Base-by-base conservation (phyloP, 2,329 filamentous ascomycete genomes). In the Colletotrichum shisoi region DNA sequence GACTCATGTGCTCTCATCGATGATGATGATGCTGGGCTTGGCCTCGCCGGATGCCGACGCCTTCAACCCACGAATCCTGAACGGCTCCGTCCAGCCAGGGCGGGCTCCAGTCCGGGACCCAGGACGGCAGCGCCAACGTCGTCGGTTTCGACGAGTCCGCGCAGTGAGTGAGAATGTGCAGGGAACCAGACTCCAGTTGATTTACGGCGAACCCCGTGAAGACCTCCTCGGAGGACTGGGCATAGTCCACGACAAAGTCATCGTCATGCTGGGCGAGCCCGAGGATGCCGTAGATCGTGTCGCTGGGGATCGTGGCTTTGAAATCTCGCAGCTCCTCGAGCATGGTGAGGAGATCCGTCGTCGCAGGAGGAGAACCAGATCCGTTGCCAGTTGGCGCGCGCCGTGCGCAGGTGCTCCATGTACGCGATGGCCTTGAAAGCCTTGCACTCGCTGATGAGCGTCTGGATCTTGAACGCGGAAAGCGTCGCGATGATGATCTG, bases 61-160 rank as follows among this genome's bases (percentile, higher is more conserved):
- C 2, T 57, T 31, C 1, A 70, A 21, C 1, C 19, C 57, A 1
- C 68, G 65, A 5, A 60, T 64, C 4, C 65, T 46, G 3, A 68
- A 39, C 2, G 68, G 65, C 24, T 70, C 68, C 13, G 58, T 62
- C 68, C 67, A 69, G 13, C 67, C 67, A 2, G 63, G 63, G 1
- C 59, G n/a, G n/a, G 3, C 58, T 69, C 68, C 65, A 69, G 53
- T 70, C 68, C 21, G 68, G 68, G 5, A 70, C 65, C 68, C 68
- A 69, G 1, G 65, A 66, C 2, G 68, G 68, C 6, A 70, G 15
- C 1, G 5, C 48, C 12, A 70, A 44, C 0, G 24, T 62, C 12
- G 65, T 68, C 0, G 57, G 57, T 17, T 60, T 65, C 0, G 68
- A 42, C 2, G 61, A 67, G 0, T 67, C 44, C 37, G 63, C 58